A percentile compares a stretch with the other conserved stretches of the same genome.
These are phyloP conservation scores for Diaporthe humulicola DNA, from an alignment of 2,329 filamentous ascomycete genomes.

Conservation along the genomic window DNA sequence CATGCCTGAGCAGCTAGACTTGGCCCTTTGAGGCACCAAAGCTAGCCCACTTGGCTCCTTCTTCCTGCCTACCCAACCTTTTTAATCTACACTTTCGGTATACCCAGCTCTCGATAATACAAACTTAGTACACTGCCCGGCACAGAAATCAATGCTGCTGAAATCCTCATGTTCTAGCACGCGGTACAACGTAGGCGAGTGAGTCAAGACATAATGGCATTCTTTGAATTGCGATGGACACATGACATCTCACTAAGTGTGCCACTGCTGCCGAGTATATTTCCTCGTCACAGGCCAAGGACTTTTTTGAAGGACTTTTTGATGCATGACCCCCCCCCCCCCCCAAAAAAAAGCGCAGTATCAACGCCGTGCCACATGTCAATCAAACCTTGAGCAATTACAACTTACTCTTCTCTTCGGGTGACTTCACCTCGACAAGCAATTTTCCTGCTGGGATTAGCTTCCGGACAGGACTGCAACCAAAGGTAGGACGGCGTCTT, in stretches of 20 bases:
- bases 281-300: not conserved
- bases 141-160: not conserved
- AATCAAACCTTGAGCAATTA: not conserved
- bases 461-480: not conserved
- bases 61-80: not conserved
- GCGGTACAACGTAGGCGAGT: not conserved
- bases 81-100: not conserved
- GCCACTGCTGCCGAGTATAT: not conserved
- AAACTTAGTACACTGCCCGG: not conserved
- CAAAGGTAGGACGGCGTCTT: conserved; percentile 9
- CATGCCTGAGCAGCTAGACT: conserved; percentile 61
- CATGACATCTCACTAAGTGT: not conserved
- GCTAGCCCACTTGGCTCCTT: too few species aligned
- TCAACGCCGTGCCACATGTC: not conserved
- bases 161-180: not conserved
- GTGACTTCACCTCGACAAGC: conserved; percentile 65
- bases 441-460: conserved; percentile 57
- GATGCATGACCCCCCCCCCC: not conserved
- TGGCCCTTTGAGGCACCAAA: too few species aligned
- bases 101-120: not conserved
- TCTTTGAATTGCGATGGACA: not conserved
- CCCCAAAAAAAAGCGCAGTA: not conserved
- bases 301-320: not conserved
- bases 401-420: conserved; percentile 37
- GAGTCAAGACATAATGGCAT: not conserved